Evolutionary conservation across 331 rosid species (phyloP).

Genomic region (Malus hybrid): DNA sequence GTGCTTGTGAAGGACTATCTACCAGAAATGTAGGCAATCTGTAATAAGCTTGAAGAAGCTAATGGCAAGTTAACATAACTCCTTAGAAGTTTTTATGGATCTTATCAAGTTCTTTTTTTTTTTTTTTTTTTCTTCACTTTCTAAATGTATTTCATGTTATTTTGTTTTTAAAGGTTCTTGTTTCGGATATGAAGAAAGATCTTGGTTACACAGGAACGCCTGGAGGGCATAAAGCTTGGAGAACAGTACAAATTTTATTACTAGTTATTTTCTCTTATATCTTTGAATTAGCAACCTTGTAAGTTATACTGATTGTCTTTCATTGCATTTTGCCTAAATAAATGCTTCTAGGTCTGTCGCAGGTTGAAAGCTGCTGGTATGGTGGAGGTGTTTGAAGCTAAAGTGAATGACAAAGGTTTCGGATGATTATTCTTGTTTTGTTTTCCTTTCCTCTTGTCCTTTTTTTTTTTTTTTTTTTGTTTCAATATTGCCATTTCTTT

Average conservation of each 20-base stretch:
- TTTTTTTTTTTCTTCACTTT: background rate
- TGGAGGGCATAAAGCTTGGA: constrained; percentile 66
- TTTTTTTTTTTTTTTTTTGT: too few species aligned
- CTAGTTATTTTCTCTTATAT: constrained; percentile 1
- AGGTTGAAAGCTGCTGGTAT: too few species aligned
- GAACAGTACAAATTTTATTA: constrained; percentile 37
- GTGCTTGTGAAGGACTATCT: constrained; percentile 60
- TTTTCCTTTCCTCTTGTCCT: too few species aligned
- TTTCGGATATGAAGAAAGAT: constrained; percentile 69
- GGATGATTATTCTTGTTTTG: too few species aligned
- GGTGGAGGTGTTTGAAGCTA: too few species aligned
- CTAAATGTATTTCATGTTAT: constrained; percentile 15
- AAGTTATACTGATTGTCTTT: constrained; percentile 1
- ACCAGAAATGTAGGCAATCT: constrained; percentile 66
- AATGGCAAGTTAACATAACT: constrained; percentile 56
- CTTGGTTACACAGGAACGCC: constrained; percentile 65
- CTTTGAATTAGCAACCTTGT: background rate
- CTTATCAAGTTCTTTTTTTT: background rate
- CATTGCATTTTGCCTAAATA: too few species aligned
- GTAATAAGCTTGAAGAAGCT: constrained; percentile 65
- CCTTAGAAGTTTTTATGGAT: background rate
- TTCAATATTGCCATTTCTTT: too few species aligned
- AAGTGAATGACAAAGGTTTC: too few species aligned
- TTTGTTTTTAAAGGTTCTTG: constrained; percentile 62
- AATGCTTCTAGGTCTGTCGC: too few species aligned